Conservation (phyloP, 495 filamentous ascomycete species). For the Hypoxylon lenormandii region DNA sequence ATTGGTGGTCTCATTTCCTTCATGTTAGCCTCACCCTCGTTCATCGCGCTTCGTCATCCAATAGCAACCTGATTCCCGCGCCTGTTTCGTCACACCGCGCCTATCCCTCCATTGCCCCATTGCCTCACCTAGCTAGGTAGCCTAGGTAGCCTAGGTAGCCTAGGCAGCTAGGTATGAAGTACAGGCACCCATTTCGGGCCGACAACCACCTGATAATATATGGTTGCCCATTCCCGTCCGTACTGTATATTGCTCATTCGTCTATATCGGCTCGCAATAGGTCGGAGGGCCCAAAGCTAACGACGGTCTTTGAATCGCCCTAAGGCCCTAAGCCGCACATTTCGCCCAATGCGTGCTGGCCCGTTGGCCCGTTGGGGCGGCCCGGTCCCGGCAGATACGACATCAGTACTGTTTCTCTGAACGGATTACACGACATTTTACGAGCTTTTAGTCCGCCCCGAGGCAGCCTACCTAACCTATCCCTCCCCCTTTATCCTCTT, state of each 20-base stretch:
- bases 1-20: slow-evolving; percentile 7
- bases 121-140: no score
- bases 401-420: slow-evolving; percentile 29
- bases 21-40: slow-evolving; percentile 5
- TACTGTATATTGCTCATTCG: slow-evolving; percentile 1
- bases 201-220: slow-evolving; percentile 16
- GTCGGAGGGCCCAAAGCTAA: slow-evolving; percentile 9
- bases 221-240: neutral
- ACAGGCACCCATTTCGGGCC: slow-evolving; percentile 28
- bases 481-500: slow-evolving; percentile 5
- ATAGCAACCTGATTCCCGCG: slow-evolving; percentile 28
- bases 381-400: slow-evolving; percentile 47
- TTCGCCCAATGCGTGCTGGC: slow-evolving; percentile 40
- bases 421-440: slow-evolving; percentile 45
- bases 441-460: slow-evolving; percentile 36
- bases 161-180: no score
- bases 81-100: slow-evolving; percentile 28
- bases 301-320: slow-evolving; percentile 16
- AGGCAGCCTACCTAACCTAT: slow-evolving; percentile 41
- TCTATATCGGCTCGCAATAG: slow-evolving; percentile 14
- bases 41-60: slow-evolving; percentile 35
- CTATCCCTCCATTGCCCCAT: no score
- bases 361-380: slow-evolving; percentile 47
- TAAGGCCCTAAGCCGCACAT: slow-evolving; percentile 33
- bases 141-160: no score